Percentiles rank a stretch among this genome's conserved stretches.
phyloP scores from a whole-genome alignment of 1,139 yeast species.

The Yamadazyma atmosphaerica region DNA sequence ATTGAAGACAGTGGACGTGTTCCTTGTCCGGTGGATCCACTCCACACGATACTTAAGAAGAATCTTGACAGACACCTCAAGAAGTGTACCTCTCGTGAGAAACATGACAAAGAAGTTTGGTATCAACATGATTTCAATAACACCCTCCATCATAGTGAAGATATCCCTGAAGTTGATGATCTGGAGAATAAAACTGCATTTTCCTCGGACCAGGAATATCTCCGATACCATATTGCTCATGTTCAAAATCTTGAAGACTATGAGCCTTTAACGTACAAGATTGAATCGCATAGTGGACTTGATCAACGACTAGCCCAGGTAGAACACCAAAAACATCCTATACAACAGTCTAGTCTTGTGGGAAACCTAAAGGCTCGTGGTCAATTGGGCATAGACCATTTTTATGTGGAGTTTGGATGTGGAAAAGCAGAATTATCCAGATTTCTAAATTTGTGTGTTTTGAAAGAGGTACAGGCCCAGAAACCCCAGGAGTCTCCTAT shows the following conservation, averaged over 20 bases:
- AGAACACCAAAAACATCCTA: conserved; percentile 63
- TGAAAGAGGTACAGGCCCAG: conserved; percentile 12
- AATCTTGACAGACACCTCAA: conserved; percentile 57
- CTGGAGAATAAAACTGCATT: conserved; percentile 14
- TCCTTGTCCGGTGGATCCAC: conserved; percentile 75
- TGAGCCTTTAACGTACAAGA: conserved; percentile 11
- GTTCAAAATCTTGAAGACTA: conserved; percentile 20
- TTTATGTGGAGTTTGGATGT: conserved; percentile 82
- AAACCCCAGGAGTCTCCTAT: not conserved
- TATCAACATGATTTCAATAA: conserved; percentile 40
- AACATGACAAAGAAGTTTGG: conserved; percentile 42
- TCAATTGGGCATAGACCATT: conserved; percentile 35
- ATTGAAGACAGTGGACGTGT: conserved; percentile 41
- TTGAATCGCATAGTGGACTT: conserved; percentile 31
- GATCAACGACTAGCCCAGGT: conserved; percentile 43
- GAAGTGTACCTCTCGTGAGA: conserved; percentile 56
- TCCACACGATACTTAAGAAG: conserved; percentile 69
- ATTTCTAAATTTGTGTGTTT: conserved; percentile 55
- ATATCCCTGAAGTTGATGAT: conserved; percentile 14
- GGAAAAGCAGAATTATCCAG: conserved; percentile 85
- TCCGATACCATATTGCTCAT: conserved; percentile 29
- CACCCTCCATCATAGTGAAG: too few species aligned
- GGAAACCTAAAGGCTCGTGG: conserved; percentile 58
- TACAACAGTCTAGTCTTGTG: conserved; percentile 79
- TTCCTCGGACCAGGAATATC: conserved; percentile 18